Conservation (phyloP, 805 yeast genomes). For the Danielozyma ontarioensis region DNA sequence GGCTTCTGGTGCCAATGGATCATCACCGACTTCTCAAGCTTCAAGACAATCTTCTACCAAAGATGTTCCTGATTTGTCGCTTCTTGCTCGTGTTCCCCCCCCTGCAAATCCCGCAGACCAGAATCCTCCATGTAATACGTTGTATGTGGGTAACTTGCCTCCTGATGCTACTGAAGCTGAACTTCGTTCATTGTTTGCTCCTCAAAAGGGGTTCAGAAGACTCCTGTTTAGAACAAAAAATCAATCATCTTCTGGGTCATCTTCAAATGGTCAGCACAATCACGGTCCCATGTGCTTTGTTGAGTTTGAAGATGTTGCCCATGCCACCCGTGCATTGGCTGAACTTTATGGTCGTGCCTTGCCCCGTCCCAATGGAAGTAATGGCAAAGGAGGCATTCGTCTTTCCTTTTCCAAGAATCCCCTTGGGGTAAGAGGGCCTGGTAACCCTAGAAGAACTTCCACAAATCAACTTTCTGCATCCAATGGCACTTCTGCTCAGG, state of each 20-base stretch:
- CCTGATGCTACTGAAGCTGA: constrained; percentile 96
- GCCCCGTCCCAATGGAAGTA: constrained; percentile 68
- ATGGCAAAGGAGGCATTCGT: constrained; percentile 89
- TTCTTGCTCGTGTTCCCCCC: constrained; percentile 76
- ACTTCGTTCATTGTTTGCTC: constrained; percentile 77
- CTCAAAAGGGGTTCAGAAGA: constrained; percentile 89
- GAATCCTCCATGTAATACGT: constrained; percentile 96
- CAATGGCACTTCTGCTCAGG: constrained; percentile 4
- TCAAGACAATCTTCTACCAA: constrained; percentile 13
- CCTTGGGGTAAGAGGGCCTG: constrained; percentile 84
- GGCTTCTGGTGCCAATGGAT: no score
- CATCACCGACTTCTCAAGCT: no score
- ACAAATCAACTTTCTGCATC: constrained; percentile 20
- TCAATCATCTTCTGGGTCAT: constrained; percentile 23
- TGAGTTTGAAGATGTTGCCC: constrained; percentile 93
- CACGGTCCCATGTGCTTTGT: constrained; percentile 99
- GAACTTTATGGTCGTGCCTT: constrained; percentile 90
- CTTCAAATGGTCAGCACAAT: constrained; percentile 25
- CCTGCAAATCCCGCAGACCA: constrained; percentile 99
- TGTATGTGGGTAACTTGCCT: constrained; percentile 95
- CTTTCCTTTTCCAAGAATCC: constrained; percentile 95
- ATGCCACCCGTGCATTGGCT: constrained; percentile 90
- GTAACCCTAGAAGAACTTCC: constrained; percentile 38
- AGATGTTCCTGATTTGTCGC: constrained; percentile 59
- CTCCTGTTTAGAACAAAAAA: constrained; percentile 83